Evolutionary conservation across 169 alveolate genomes (phyloP), one percentile per base, ranked within the genome.

Genomic region (Sarcocystis neurona): DNA sequence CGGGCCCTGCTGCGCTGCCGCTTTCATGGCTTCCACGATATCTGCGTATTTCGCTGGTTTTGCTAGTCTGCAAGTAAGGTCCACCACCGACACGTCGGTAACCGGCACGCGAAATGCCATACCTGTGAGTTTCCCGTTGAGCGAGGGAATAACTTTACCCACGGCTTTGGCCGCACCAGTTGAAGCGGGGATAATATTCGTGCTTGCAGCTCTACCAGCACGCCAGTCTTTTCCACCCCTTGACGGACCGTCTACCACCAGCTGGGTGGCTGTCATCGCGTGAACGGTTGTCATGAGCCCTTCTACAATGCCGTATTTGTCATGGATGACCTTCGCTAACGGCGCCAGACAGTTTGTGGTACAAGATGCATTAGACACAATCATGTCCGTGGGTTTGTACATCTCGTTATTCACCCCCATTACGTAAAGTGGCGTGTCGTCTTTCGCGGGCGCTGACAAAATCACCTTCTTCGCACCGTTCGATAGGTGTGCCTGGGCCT

Each of bases 101-200:
- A 99, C 97, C 77, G 99, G 99, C 53, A 98, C 99, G 92, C 99
- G 97, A 98, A 99, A 98, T 84, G 99, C 99, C 99, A 99, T 98
- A 18, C 96, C 95, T 50, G 99, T 99, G 70, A 99, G 95, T 94
- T 99, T 99, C 84, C 99, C 99, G 95, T 98, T 97, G 63, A 98
- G 92, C 58, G 96, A 98, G 46, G 99, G 99, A 86, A 99, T 96
- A 72, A 98, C 99, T 94, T 98, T 98, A 60, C 99, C 99, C 50
- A 99, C 99, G 34, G 99, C 99, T 95, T 99, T 99, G 43, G 99
- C 99, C 77, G 99, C 99, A 44, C 99, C 99, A 39, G 99, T 99
- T 91, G 99, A 91, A 15, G 99, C 97, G 39, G 99, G 99, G 91
- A 99, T 98, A 90, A 99, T 97, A 96, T 99, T 99, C 91, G 95